Evolutionary conservation across 139 green algal species (phyloP).

Genomic region (Tetraselmis striata): DNA sequence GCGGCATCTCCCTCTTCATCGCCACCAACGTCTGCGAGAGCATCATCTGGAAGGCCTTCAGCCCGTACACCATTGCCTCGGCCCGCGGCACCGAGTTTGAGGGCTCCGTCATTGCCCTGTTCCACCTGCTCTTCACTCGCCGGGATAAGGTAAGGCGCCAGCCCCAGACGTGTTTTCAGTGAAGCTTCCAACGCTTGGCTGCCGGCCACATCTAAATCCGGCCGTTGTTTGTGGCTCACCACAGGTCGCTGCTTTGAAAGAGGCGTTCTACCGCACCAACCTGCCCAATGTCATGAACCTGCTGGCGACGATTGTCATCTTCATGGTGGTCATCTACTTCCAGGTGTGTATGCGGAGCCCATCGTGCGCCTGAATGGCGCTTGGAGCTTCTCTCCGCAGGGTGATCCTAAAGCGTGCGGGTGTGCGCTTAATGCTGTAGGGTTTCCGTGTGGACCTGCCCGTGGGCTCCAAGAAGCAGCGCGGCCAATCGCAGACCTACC

Average conservation of each 20-base stretch:
- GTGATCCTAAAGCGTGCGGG: neutral
- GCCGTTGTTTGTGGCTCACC: too few species aligned
- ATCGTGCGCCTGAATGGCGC: neutral
- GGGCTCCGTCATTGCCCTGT: slow-evolving; percentile 93
- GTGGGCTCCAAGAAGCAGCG: slow-evolving; percentile 87
- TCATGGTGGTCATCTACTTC: slow-evolving; percentile 98
- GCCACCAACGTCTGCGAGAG: slow-evolving; percentile 99
- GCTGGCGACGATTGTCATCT: slow-evolving; percentile 91
- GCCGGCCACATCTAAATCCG: neutral
- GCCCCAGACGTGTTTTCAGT: neutral
- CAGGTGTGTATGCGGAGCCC: slow-evolving; percentile 41
- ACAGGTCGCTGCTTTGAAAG: slow-evolving; percentile 74
- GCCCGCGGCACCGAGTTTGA: slow-evolving; percentile 94
- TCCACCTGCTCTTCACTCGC: slow-evolving; percentile 93
- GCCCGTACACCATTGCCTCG: slow-evolving; percentile 71
- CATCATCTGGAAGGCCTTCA: slow-evolving; percentile 99
- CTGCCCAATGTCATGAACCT: slow-evolving; percentile 97
- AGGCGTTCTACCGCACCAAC: slow-evolving; percentile 96
- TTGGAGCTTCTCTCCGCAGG: too few species aligned
- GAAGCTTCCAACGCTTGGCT: neutral
- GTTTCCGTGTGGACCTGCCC: slow-evolving; percentile 97
- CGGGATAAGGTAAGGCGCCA: slow-evolving; percentile 76
- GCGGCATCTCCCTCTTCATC: slow-evolving; percentile 99
- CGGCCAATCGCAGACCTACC: slow-evolving; percentile 82
- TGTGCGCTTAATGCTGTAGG: slow-evolving; percentile 44